Base-by-base conservation (phyloP, 805 yeast species). In the Lachancea sp. region DNA sequence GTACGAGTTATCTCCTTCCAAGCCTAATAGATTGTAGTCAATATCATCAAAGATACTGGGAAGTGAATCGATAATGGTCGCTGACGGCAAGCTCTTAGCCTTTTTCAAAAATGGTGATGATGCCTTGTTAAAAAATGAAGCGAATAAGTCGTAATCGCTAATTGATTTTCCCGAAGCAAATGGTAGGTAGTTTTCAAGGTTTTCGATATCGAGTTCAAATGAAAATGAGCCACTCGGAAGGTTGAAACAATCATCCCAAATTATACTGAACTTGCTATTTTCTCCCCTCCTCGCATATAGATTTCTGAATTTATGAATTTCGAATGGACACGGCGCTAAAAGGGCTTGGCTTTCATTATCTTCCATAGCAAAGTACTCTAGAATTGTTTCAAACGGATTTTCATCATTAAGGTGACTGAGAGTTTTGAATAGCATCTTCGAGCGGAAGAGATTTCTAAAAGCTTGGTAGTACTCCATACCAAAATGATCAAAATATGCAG, bases 401-500 rank as follows among this genome's bases (percentile, higher is more conserved):
- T 42, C 47, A 16, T 41, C 46, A 11, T 40, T 43, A 9, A 56
- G 52, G 20, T 51, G 38, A 24, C 47, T 48, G 38, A 55, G 46
- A 15, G 55, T 51, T 34, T 55, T 57, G 32, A 52, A 57, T 24
- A 45, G 44, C 5, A 60, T 46, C 37, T 58, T 58, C 4, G 56
- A 54, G 7, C 53, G 45, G 33, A 60, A 60, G 56, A 60, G 50
- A 32, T 53, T 54, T 39, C 49, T 54, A 35, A 58, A 60, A 33
- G 55, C 43, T 16, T 56, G 51, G 34, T 57, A 58, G 34, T 57
- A 54, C 19, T 56, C 58, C n/a, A 46, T 24, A 2, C 55, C 58
- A 38, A 58, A 49, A 36, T 57, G 56, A 36, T 58, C 58, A 36
- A 58, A 60, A 41, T 54, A 60, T 38, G 56, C 43, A 5, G 61